A percentile compares a stretch with the other conserved stretches of the same genome.
phyloP scores from a whole-genome alignment of 2,329 filamentous ascomycete genomes.

The Pseudogymnoascus sp. region DNA sequence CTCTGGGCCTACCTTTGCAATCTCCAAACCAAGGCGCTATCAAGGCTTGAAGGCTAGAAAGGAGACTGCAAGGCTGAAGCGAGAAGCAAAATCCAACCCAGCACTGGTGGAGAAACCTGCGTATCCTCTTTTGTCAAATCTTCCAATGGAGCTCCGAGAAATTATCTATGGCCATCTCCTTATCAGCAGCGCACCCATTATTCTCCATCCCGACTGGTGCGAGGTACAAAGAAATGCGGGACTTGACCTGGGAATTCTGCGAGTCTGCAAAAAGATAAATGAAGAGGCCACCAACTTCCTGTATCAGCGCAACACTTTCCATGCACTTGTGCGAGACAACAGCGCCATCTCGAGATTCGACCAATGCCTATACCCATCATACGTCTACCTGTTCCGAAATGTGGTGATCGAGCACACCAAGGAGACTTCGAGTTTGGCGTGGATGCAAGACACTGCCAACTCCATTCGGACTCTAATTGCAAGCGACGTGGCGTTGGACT shows the following conservation, averaged over 20 bases:
- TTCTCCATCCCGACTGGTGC: slow-evolving; percentile 21
- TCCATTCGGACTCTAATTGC: slow-evolving; percentile 18
- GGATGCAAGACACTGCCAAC: slow-evolving; percentile 17
- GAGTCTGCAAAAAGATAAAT: slow-evolving; percentile 22
- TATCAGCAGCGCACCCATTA: slow-evolving; percentile 18
- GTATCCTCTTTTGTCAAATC: neutral
- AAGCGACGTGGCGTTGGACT: slow-evolving; percentile 16
- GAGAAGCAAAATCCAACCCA: neutral
- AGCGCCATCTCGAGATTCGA: neutral
- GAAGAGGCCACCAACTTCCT: slow-evolving; percentile 21
- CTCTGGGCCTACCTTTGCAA: neutral
- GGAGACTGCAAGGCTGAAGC: neutral
- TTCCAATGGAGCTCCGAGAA: slow-evolving; percentile 23
- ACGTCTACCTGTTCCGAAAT: slow-evolving; percentile 18
- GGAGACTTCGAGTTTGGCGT: slow-evolving; percentile 17
- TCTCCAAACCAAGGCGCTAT: neutral
- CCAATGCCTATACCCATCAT: slow-evolving; percentile 11
- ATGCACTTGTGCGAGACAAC: slow-evolving; percentile 18
- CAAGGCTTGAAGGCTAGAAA: neutral
- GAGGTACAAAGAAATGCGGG: slow-evolving; percentile 16
- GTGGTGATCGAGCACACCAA: slow-evolving; percentile 19
- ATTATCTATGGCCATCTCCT: slow-evolving; percentile 22
- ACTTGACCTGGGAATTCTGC: slow-evolving; percentile 15
- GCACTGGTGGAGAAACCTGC: neutral
- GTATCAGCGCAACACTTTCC: slow-evolving; percentile 23